Percentiles rank a stretch among this genome's conserved stretches.
phyloP scores from a whole-genome alignment of 2,329 filamentous ascomycete species.

The Talaromyces islandicus region DNA sequence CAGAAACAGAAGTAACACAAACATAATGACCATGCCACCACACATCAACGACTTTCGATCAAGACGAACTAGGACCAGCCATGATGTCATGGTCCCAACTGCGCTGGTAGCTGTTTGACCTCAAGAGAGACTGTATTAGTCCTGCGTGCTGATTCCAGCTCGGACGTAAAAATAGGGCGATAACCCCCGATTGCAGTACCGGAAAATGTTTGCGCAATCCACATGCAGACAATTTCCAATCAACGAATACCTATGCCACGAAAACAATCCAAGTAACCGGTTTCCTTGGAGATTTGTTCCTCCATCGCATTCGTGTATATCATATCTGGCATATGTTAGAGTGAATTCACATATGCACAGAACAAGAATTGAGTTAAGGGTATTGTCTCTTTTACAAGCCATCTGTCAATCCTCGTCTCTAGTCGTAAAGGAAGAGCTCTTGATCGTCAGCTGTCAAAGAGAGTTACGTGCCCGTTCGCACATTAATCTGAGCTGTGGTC shows the following conservation, averaged over 20 bases:
- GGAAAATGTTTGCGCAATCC: constrained; percentile 28
- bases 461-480: constrained; percentile 27
- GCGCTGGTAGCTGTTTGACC: constrained; percentile 58
- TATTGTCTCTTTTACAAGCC: not conserved
- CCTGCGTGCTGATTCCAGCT: constrained; percentile 27
- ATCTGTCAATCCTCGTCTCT: constrained; percentile 19
- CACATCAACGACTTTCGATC: constrained; percentile 38
- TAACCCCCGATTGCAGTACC: constrained; percentile 27
- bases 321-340: constrained; percentile 15
- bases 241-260: constrained; percentile 27
- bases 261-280: constrained; percentile 25
- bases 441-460: constrained; percentile 24
- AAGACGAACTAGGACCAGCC: constrained; percentile 34
- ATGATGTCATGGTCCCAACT: constrained; percentile 46
- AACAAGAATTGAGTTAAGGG: not conserved
- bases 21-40: constrained; percentile 17
- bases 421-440: constrained; percentile 19
- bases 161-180: constrained; percentile 30
- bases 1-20: constrained; percentile 21
- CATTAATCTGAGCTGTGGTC: not conserved
- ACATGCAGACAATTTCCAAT: constrained; percentile 37
- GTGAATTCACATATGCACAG: too few relatives aligned
- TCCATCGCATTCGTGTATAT: constrained; percentile 28
- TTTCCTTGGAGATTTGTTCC: constrained; percentile 13
- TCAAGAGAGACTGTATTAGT: constrained; percentile 33